Conservation (phyloP, 164 flowering plant species). For the Macadamia integrifolia region DNA sequence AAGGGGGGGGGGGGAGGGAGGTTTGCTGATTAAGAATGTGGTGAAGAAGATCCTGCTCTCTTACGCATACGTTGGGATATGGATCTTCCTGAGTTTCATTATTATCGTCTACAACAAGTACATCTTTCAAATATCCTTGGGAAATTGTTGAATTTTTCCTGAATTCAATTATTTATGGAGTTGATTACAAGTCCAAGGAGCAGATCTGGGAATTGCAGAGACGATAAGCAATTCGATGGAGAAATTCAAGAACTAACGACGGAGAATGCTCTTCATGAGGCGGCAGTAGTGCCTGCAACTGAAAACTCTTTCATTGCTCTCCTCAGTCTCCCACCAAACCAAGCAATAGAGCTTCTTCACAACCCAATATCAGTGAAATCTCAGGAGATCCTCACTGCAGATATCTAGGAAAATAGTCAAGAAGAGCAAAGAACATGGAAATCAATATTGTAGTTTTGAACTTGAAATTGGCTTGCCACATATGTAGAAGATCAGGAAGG, state of each 20-base stretch:
- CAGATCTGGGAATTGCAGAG: conserved; percentile 4
- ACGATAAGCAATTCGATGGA: conserved; percentile 22
- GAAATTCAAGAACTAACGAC: conserved; percentile 23
- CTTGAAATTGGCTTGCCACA: no score
- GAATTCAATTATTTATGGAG: conserved; percentile 3
- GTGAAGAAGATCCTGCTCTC: no score
- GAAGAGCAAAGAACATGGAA: conserved; percentile 7
- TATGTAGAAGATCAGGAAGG: no score
- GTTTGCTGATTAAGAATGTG: no score
- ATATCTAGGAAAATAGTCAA: conserved; percentile 4
- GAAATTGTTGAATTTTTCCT: not conserved
- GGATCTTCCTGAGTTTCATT: no score
- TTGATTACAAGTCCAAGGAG: not conserved
- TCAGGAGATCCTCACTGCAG: conserved; percentile 13
- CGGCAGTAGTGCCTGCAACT: conserved; percentile 21
- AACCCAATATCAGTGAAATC: conserved; percentile 18
- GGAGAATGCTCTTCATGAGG: conserved; percentile 5
- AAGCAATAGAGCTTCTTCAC: conserved; percentile 72
- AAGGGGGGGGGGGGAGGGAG: no score
- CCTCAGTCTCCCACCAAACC: conserved; percentile 60
- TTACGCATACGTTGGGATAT: no score
- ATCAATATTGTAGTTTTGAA: no score
- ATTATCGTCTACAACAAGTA: no score
- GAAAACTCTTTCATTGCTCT: conserved; percentile 80
- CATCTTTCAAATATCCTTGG: no score